Evolutionary conservation across 192 early-diverging fungal species (phyloP).

Genomic region (Diversispora epigaea): DNA sequence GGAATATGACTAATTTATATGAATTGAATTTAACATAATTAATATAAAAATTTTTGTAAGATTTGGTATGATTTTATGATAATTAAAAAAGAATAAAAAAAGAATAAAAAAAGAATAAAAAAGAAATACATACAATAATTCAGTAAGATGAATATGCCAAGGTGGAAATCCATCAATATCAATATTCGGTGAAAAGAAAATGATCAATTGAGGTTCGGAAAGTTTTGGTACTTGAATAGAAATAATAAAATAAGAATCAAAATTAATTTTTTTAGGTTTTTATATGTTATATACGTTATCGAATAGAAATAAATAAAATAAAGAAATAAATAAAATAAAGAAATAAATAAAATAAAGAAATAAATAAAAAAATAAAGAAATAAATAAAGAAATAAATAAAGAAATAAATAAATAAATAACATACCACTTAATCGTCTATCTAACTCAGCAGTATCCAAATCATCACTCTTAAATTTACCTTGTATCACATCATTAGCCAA

Average conservation of each 20-base stretch:
- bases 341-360: too few relatives aligned
- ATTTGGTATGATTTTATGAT: neutral
- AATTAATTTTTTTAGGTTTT: too few relatives aligned
- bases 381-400: neutral
- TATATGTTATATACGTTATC: too few relatives aligned
- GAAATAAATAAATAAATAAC: neutral
- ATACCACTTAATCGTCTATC: conserved; percentile 22
- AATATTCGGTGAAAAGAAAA: conserved; percentile 43
- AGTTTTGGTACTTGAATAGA: conserved; percentile 26
- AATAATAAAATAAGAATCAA: neutral
- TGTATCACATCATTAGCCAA: conserved; percentile 1
- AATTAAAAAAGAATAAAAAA: neutral
- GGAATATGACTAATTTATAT: conserved; percentile 38
- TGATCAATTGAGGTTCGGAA: conserved; percentile 45
- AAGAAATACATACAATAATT: conserved; percentile 41
- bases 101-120: too few relatives aligned
- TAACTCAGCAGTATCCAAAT: conserved; percentile 10
- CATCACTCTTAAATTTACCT: conserved; percentile 13
- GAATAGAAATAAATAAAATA: too few relatives aligned
- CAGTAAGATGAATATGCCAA: conserved; percentile 47
- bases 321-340: too few relatives aligned
- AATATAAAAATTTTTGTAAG: too few relatives aligned
- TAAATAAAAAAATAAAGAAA: neutral
- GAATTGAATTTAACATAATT: neutral
- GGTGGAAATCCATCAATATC: conserved; percentile 46